Evolutionary conservation across 306 rosid species (phyloP).

Genomic region (Luffa aegyptiaca): DNA sequence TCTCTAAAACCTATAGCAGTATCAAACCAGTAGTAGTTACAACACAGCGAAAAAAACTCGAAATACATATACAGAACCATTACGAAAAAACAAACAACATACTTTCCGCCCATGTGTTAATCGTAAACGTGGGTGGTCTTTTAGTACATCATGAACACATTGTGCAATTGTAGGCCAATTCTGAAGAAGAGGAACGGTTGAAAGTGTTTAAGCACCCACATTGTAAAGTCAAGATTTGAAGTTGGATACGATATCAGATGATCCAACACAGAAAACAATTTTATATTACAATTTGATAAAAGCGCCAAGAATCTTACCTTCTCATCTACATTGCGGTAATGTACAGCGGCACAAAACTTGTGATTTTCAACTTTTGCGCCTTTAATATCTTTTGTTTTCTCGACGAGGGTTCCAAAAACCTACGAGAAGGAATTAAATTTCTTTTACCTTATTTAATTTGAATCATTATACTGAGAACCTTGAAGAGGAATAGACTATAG

Average conservation of each 20-base stretch:
- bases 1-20: slow-evolving; percentile 71
- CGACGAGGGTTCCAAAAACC: slow-evolving; percentile 80
- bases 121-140: slow-evolving; percentile 68
- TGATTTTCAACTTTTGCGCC: slow-evolving; percentile 87
- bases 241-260: neutral
- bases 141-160: slow-evolving; percentile 70
- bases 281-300: neutral
- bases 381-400: slow-evolving; percentile 51
- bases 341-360: slow-evolving; percentile 93
- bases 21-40: neutral
- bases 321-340: slow-evolving; percentile 91
- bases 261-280: neutral
- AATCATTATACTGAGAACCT: neutral
- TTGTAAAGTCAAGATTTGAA: neutral
- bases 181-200: slow-evolving; percentile 24
- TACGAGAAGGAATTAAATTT: slow-evolving; percentile 13
- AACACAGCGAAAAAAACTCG: too few relatives aligned
- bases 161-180: slow-evolving; percentile 73
- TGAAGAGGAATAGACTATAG: neutral
- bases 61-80: neutral
- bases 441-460: neutral
- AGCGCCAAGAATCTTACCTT: slow-evolving; percentile 25
- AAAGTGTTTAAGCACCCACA: neutral
- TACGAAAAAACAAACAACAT: neutral
- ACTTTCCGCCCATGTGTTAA: slow-evolving; percentile 93